phyloP scores from a whole-genome alignment of 257 asterid species.

The Solanum piurae region DNA sequence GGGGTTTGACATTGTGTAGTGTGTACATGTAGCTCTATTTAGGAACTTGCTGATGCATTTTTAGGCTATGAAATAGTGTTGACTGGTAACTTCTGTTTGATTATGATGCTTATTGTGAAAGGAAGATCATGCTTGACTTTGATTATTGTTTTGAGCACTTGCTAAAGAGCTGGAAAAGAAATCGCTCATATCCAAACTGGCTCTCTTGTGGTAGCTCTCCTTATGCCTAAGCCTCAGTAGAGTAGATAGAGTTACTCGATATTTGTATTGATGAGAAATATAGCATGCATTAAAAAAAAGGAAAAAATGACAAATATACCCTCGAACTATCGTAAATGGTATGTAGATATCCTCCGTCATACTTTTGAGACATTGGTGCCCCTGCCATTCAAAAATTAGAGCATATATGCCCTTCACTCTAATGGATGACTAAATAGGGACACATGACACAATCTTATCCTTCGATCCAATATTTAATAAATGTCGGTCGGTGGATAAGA shows the following conservation, averaged over 20 bases:
- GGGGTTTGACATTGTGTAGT: background rate
- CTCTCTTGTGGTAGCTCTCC: background rate
- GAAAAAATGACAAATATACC: too few relatives aligned
- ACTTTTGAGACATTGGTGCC: too few relatives aligned
- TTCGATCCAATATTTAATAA: too few relatives aligned
- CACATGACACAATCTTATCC: too few relatives aligned
- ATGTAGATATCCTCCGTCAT: fast-evolving
- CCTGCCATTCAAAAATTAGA: too few relatives aligned
- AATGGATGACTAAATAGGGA: too few relatives aligned
- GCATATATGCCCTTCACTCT: too few relatives aligned
- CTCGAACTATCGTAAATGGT: too few relatives aligned
- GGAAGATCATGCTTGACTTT: background rate
- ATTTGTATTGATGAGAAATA: background rate
- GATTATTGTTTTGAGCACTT: background rate
- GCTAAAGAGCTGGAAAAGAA: background rate
- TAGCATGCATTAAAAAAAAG: background rate
- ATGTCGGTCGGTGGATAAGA: too few relatives aligned
- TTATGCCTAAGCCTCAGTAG: background rate
- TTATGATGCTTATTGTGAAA: background rate
- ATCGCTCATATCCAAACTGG: background rate
- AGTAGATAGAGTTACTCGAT: background rate
- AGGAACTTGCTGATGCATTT: background rate
- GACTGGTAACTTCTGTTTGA: background rate
- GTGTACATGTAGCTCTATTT: background rate
- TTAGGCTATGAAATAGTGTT: background rate